These are phyloP conservation scores for Vanilla planifolia DNA, from an alignment of 106 monocot genomes.

Conservation along the genomic window DNA sequence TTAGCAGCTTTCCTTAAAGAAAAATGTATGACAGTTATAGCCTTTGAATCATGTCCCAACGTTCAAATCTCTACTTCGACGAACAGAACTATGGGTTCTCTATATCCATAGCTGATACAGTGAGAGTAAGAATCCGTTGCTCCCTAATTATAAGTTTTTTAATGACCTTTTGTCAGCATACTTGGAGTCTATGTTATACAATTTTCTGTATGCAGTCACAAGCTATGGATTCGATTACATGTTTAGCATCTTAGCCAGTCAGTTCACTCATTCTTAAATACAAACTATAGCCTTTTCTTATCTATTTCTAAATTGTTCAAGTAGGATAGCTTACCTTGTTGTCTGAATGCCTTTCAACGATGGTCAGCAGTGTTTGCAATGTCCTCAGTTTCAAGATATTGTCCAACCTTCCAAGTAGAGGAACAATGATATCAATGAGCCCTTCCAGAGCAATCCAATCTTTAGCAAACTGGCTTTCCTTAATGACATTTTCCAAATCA, in stretches of 20 bases:
- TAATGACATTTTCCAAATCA: conserved; percentile 7
- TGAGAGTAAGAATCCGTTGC: too few species aligned
- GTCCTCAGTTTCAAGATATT: conserved; percentile 7
- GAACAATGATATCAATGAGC: conserved; percentile 19
- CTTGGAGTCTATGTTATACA: too few species aligned
- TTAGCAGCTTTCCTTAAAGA: too few species aligned
- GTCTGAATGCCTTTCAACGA: conserved; percentile 9
- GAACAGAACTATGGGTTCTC: too few species aligned
- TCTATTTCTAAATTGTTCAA: not conserved
- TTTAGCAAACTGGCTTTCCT: conserved; percentile 10
- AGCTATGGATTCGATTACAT: too few species aligned
- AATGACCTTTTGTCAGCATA: too few species aligned
- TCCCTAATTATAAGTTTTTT: too few species aligned
- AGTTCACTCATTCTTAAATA: not conserved
- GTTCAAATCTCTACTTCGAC: too few species aligned
- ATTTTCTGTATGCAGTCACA: too few species aligned
- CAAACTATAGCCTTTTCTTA: not conserved
- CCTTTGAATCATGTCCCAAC: too few species aligned
- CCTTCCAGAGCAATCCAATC: conserved; percentile 21
- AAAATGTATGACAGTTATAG: too few species aligned
- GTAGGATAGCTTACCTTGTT: conserved; percentile 12
- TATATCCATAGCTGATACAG: too few species aligned
- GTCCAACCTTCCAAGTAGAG: not conserved
- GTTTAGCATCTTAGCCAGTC: not conserved
- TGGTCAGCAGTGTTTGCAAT: conserved; percentile 9